Evolutionary conservation across 805 yeast genomes (phyloP), one percentile per base, ranked within the genome.

Genomic region (Ogataea zsoltii): DNA sequence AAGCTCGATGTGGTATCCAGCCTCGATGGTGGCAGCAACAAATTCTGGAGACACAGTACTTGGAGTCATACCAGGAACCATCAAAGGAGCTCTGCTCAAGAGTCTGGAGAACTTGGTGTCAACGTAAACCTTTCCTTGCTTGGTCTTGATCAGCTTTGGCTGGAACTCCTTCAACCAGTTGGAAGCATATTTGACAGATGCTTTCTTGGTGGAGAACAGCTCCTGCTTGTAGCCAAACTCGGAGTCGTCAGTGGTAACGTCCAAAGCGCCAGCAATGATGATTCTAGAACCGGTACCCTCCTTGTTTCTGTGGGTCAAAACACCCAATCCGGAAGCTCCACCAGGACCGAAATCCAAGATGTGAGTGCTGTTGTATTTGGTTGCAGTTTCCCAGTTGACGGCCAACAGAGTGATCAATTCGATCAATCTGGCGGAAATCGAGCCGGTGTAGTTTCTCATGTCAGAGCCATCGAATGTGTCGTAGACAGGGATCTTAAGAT

Each of bases 21-120:
- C 90, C 65, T 91, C 90, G 63, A 91, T 78, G 23, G 97, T 85
- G 26, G 96, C 96, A 50, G 96, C 85, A 47, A 94, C 95, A 60
- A 94, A 91, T 51, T 88, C 91, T 38, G 98, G 94, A 56, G 88
- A 85, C 46, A 91, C 97, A 26, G 99, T 94, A 35, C 96, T 82
- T 65, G 99, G 99, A 33, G 99, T 94, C 99, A 94, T 94, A 74
- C 99, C 99, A 31, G 99, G 96, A 57, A 94, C 94, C 85, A 95
- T 85, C 57, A 94, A 73, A 49, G 99, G 99, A 51, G 99, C 91
- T 70, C 90, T 87, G 51, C 97, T 96, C 53, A 94, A 72, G 58
- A 94, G 77, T 66, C 91, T 79, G 42, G 96, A 88, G 71, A 92
- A 90, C 71, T 90, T 91, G 58, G 99, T 94, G 68, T 91, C 95